Base-by-base conservation (phyloP, 129 eudicot species). In the Tagetes patula region DNA sequence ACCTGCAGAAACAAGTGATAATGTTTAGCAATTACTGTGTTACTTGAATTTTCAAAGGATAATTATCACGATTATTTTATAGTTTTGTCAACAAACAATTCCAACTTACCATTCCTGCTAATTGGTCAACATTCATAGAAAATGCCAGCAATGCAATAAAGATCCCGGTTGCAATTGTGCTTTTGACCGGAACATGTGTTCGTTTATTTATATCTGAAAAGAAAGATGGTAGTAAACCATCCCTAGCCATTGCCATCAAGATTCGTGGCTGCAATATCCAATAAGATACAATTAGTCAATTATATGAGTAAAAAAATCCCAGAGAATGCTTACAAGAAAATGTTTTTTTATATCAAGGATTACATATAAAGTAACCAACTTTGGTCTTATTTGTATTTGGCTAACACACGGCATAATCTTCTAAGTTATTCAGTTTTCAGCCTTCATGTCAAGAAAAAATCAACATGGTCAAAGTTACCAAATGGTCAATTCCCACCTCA, bases 241-340 rank as follows among this genome's bases (percentile, higher is more conserved):
- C 91, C 71, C 91, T 84, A 38, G 91, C 91, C 91, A 86, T 86
- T 69, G 91, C 86, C 91, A 86, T 86, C 50, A 86, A 76, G 75
- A 86, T 84, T 31, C 91, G 84, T 3, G 91, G 91, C 91, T 86
- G 87, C 70, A 71, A 81, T 32, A n/a, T 9, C 9, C 75, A 79
- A 77, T 50, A 71, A 55, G 6, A 41, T 67, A 11, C 56, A 45
- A 68, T 39, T 43, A 41, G 60, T 7, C 56, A 45, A 68, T 39
- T 43, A 72, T 60, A 70, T 67, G 14, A 64, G 32, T 40, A 48
- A 65, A 49, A 61, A 49, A 63, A 4, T 68, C 6, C 40, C 45
- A 27, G 37, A 39, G 8, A 61, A 10, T 45, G 31, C 11, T 76
- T 67, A 49, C 60, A 67, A 63, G 59, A 12, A 59, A 45, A 12